Base-by-base conservation (phyloP, 768 basidiomycete species). In the Mycena vitilis region DNA sequence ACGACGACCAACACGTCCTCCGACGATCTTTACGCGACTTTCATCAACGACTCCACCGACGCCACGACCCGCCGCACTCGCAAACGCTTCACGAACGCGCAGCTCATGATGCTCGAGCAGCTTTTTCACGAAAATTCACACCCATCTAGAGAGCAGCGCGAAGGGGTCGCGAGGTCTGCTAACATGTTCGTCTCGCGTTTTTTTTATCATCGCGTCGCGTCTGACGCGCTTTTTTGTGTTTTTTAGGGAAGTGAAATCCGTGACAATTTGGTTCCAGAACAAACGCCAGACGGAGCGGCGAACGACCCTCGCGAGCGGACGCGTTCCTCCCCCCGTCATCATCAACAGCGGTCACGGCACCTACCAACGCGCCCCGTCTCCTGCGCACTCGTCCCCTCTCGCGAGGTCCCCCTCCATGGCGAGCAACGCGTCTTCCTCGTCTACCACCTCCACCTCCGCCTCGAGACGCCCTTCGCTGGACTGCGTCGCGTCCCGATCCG, bases 231-330 rank as follows among this genome's bases (percentile, higher is more conserved):
- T 65, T 51, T 68, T 62, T 71, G 72, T 54, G 65, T 45, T 62
- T 55, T 63, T 20, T 68, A 90, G 89, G 89, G 89, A 90, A 75
- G 82, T 85, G 36, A 89, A 88, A 72, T 89, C 89, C 1, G 88
- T 90, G 60, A 90, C 91, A n/a, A 89, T 93, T 47, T 94, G 92
- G 92, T 93, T 93, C 76, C 92, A 94, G 79, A 94, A 94, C 77
- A 92, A 89, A 78, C 89, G 92, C 18, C 91, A 93, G 73, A 89
- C 87, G 47, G 88, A 89, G 71, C 87, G 88, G 73, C 86, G 86
- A 73, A 82, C 84, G 34, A 85, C 87, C 30, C 78, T 86, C 54
- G 79, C 81, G 69, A 84, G 80, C 61, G 78, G 63, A n/a, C 65
- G 54, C 44, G 59, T 71, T 48, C 42, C 75, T 68, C 66, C 75